phyloP scores from a whole-genome alignment of 192 early-diverging fungal genomes.

The Mortierella claussenii region DNA sequence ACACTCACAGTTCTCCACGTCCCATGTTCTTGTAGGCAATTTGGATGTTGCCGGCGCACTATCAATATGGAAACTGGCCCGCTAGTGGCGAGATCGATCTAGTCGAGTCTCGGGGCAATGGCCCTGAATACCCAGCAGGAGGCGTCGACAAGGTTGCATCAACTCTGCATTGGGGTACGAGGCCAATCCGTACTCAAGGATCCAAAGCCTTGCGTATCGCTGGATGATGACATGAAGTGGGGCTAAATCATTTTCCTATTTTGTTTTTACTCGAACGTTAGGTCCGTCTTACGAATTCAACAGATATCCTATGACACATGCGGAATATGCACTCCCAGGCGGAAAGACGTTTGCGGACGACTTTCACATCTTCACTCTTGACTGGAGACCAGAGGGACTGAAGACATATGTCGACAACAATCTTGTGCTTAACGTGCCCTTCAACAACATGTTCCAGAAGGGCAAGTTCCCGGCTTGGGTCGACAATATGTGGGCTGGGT shows the following conservation, averaged over 20 bases:
- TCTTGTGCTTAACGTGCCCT: constrained; percentile 60
- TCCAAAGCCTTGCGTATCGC: too few relatives aligned
- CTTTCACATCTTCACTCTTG: constrained; percentile 65
- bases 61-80: constrained; percentile 69
- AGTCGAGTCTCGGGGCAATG: constrained; percentile 68
- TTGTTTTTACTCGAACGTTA: too few relatives aligned
- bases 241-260: too few relatives aligned
- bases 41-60: constrained; percentile 70
- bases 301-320: constrained; percentile 56
- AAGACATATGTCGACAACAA: constrained; percentile 67
- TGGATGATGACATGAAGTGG: too few relatives aligned
- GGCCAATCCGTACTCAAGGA: background rate
- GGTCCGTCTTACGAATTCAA: constrained; percentile 62
- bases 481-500: constrained; percentile 63
- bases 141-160: constrained; percentile 54
- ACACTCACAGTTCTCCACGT: too few relatives aligned
- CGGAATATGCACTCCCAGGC: constrained; percentile 41
- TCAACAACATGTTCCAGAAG: constrained; percentile 60
- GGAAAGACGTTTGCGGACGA: constrained; percentile 61
- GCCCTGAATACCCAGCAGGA: constrained; percentile 47
- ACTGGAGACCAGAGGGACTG: constrained; percentile 64
- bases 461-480: constrained; percentile 62
- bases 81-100: constrained; percentile 71
- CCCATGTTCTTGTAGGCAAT: too few relatives aligned
- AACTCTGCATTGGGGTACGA: constrained; percentile 70